phyloP scores from a whole-genome alignment of 1,284 basidiomycete species.

The Trichosporon sp. region DNA sequence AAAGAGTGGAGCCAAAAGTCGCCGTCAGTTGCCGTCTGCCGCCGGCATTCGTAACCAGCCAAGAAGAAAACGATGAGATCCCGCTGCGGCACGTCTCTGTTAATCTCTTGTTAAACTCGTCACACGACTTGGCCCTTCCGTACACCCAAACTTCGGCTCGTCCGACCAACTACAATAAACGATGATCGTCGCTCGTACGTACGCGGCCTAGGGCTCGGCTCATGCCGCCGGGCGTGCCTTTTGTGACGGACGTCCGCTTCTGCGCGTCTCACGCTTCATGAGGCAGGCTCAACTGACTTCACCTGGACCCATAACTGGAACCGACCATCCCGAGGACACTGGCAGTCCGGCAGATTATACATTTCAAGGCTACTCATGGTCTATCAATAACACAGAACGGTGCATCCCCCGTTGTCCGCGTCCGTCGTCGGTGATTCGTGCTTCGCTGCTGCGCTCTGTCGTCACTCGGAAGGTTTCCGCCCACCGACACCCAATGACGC shows the following conservation, averaged over 20 bases:
- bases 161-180: background rate
- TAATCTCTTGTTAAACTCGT: constrained; percentile 7
- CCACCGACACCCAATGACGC: background rate
- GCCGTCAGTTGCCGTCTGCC: background rate
- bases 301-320: no score
- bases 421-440: background rate
- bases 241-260: background rate
- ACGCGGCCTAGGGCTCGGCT: background rate
- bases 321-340: no score
- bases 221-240: background rate
- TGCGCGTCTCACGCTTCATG: background rate
- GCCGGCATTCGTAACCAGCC: background rate
- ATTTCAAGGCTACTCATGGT: background rate
- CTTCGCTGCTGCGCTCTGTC: background rate
- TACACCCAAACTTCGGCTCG: background rate
- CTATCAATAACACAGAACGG: constrained; percentile 1
- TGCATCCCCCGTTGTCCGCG: background rate
- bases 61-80: background rate
- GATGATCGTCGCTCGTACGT: background rate
- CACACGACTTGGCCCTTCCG: background rate
- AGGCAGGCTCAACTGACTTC: background rate
- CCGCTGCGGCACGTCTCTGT: background rate
- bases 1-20: background rate
- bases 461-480: background rate
- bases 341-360: background rate